Evolutionary conservation across 768 basidiomycete genomes (phyloP).

Genomic region (Psilocybe tampanensis): DNA sequence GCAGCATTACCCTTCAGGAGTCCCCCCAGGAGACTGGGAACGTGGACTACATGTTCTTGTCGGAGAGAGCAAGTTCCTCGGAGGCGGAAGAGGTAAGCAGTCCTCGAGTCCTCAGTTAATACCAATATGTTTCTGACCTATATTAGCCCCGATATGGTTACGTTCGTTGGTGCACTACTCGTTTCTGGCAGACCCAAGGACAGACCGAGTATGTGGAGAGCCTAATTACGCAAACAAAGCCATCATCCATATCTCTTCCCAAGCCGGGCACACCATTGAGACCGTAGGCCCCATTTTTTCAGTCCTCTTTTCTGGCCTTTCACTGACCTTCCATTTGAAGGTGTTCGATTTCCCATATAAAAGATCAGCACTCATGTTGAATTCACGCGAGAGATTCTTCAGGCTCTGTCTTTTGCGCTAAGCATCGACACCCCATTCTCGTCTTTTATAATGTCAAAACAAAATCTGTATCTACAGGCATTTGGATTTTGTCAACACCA

Average conservation of each 20-base stretch:
- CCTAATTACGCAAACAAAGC: constrained; percentile 34
- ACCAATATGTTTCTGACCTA: background rate
- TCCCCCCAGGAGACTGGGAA: constrained; percentile 29
- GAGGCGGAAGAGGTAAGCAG: constrained; percentile 43
- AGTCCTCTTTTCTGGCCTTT: background rate
- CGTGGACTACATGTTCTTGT: constrained; percentile 46
- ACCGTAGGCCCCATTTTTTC: constrained; percentile 17
- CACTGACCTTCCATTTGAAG: constrained; percentile 13
- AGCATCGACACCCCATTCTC: no score
- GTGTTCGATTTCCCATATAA: constrained; percentile 39
- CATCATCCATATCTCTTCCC: constrained; percentile 22
- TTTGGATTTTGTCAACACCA: no score
- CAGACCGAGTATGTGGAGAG: constrained; percentile 43
- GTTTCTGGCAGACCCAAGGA: constrained; percentile 46
- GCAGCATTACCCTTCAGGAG: constrained; percentile 27
- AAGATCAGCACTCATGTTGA: constrained; percentile 28
- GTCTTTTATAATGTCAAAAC: no score
- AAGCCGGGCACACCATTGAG: constrained; percentile 25
- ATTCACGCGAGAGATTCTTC: constrained; percentile 35
- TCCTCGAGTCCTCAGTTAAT: constrained; percentile 19
- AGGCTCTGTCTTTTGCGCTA: constrained; percentile 28
- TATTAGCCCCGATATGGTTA: constrained; percentile 36
- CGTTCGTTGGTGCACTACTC: constrained; percentile 41
- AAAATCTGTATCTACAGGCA: no score
- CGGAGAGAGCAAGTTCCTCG: constrained; percentile 49